Conservation (phyloP, 805 yeast genomes). For the Candida vaughaniae region DNA sequence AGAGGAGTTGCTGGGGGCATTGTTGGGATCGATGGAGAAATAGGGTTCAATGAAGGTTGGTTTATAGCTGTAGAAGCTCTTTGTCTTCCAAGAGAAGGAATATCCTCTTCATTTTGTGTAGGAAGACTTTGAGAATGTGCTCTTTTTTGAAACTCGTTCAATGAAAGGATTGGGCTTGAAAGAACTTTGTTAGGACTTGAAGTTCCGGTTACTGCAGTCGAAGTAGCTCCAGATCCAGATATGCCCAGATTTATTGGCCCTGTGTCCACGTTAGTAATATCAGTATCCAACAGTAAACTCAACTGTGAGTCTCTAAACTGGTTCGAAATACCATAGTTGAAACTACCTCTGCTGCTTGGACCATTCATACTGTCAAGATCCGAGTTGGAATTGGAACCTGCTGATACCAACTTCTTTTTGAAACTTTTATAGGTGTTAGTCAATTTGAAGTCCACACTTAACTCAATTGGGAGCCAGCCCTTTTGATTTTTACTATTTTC, state of each 20-base stretch:
- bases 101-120: constrained; percentile 21
- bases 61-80: constrained; percentile 15
- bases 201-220: neutral
- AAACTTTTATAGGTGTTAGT: constrained; percentile 23
- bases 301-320: neutral
- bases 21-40: constrained; percentile 1
- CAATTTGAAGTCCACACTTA: constrained; percentile 30
- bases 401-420: constrained; percentile 17
- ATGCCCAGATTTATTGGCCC: neutral
- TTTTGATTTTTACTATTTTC: constrained; percentile 23
- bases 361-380: constrained; percentile 2
- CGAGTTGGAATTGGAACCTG: neutral
- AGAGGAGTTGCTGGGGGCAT: constrained; percentile 14
- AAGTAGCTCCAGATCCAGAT: neutral
- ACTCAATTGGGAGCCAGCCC: constrained; percentile 35
- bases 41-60: neutral
- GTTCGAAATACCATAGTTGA: neutral
- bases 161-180: constrained; percentile 31
- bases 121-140: constrained; percentile 37
- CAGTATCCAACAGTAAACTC: neutral
- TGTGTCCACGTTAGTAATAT: neutral
- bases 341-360: neutral
- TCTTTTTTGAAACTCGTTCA: constrained; percentile 23
- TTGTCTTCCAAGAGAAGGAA: constrained; percentile 10
- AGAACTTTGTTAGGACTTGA: constrained; percentile 23